Evolutionary conservation across 441 rosid genomes (phyloP).

Genomic region (Pelargonium cotyledonis): DNA sequence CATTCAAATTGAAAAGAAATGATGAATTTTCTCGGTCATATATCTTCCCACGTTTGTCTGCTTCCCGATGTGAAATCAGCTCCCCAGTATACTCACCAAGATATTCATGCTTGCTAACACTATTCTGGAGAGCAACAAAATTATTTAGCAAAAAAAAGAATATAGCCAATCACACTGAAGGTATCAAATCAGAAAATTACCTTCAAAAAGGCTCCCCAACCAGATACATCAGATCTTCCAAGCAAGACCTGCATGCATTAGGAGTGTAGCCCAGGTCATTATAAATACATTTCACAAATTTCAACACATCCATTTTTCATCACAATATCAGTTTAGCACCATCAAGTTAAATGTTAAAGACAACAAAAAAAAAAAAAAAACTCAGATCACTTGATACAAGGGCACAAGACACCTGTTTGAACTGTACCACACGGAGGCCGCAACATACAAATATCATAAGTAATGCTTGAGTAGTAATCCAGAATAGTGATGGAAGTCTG

Average conservation of each 20-base stretch:
- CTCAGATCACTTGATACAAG: neutral
- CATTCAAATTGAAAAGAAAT: constrained; percentile 92
- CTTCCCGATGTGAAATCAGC: constrained; percentile 93
- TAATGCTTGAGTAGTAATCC: too few species aligned
- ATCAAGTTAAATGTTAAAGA: too few species aligned
- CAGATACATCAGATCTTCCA: constrained; percentile 93
- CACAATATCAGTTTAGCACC: neutral
- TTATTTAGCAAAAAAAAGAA: neutral
- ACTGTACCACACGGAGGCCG: too few species aligned
- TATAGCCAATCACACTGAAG: constrained; percentile 10
- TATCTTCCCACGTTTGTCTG: constrained; percentile 97
- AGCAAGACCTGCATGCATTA: constrained; percentile 65
- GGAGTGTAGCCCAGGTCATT: constrained; percentile 8
- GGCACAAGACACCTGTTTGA: neutral
- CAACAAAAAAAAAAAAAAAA: too few species aligned
- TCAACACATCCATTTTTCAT: neutral
- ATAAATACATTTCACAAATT: neutral
- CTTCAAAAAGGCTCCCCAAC: constrained; percentile 99
- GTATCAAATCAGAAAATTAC: constrained; percentile 30
- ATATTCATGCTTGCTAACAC: constrained; percentile 91
- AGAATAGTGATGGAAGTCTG: too few species aligned
- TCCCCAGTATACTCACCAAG: constrained; percentile 99
- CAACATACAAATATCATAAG: too few species aligned
- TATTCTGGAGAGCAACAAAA: constrained; percentile 48
- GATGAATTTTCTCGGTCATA: constrained; percentile 98